These are phyloP conservation scores for Xylaria arbuscula DNA, from an alignment of 2,329 filamentous ascomycete species.

Conservation along the genomic window DNA sequence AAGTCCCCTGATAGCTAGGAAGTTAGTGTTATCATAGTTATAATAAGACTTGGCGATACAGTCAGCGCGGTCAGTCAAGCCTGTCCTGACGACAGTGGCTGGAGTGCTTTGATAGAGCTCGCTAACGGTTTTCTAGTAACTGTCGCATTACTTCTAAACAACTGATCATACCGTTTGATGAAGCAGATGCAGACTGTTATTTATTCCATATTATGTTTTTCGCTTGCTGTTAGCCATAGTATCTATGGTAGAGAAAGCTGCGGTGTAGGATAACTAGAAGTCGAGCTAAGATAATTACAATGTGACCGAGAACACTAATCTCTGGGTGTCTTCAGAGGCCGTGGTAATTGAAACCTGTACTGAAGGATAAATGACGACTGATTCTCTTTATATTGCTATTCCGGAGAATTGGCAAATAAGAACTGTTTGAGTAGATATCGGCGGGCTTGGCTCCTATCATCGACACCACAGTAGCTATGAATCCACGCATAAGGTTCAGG, in stretches of 20 bases:
- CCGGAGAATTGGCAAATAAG: slow-evolving; percentile 15
- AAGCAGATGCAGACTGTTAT: slow-evolving; percentile 15
- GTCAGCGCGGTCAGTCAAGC: slow-evolving; percentile 45
- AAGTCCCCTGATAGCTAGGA: slow-evolving; percentile 43
- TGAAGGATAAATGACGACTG: neutral
- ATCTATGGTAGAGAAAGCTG: neutral
- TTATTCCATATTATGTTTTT: neutral
- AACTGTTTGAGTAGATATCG: slow-evolving; percentile 28
- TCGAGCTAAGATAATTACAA: neutral
- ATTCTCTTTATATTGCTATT: slow-evolving; percentile 1
- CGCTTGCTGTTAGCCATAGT: neutral
- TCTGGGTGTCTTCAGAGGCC: neutral
- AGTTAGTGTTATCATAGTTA: slow-evolving; percentile 47
- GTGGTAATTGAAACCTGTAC: neutral
- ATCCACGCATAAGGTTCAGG: slow-evolving; percentile 16
- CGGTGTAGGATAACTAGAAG: slow-evolving; percentile 1
- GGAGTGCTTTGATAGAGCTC: slow-evolving; percentile 25
- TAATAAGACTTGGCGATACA: slow-evolving; percentile 42
- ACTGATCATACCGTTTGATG: neutral
- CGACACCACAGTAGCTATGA: slow-evolving; percentile 37
- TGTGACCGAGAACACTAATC: neutral
- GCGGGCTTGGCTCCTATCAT: slow-evolving; percentile 31
- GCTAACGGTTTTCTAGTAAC: neutral
- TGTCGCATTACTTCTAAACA: neutral
- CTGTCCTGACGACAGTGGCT: slow-evolving; percentile 29